A percentile compares a stretch with the other conserved stretches of the same genome.
Evolutionary conservation across 2,329 filamentous ascomycete genomes (phyloP).

Genomic region (Fusarium continuum): DNA sequence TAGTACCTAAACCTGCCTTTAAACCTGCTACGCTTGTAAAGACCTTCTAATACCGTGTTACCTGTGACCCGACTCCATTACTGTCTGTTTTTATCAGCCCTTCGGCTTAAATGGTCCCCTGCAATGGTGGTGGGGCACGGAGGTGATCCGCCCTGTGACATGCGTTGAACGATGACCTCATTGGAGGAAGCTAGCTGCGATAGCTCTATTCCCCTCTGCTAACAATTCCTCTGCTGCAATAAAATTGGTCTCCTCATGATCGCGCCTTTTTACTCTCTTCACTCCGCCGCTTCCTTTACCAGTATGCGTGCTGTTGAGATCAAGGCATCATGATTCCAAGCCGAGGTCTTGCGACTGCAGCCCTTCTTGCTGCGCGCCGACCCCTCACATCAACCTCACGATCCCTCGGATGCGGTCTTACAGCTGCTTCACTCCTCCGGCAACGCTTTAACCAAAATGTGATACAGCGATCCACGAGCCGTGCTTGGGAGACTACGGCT

Average conservation of each 20-base stretch:
- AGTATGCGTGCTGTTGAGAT: conserved; percentile 19
- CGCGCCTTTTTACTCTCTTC: background rate
- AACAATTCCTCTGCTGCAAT: background rate
- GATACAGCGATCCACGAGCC: conserved; percentile 7
- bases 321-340: conserved; percentile 43
- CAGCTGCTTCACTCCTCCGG: conserved; percentile 21
- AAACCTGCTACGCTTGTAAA: too few species aligned
- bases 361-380: conserved; percentile 39
- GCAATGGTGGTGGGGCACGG: too few species aligned
- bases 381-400: conserved; percentile 24
- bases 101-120: too few species aligned
- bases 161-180: conserved; percentile 12
- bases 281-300: background rate
- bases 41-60: too few species aligned
- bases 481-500: conserved; percentile 42
- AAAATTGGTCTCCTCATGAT: background rate
- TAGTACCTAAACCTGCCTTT: too few species aligned
- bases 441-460: conserved; percentile 5
- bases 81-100: too few species aligned
- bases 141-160: too few species aligned
- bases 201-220: conserved; percentile 11
- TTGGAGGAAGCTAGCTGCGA: conserved; percentile 18
- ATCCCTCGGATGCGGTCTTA: conserved; percentile 11
- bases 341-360: conserved; percentile 39
- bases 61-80: too few species aligned